Evolutionary conservation across 2,329 filamentous ascomycete species (phyloP).

Genomic region (Fusarium lateritium): DNA sequence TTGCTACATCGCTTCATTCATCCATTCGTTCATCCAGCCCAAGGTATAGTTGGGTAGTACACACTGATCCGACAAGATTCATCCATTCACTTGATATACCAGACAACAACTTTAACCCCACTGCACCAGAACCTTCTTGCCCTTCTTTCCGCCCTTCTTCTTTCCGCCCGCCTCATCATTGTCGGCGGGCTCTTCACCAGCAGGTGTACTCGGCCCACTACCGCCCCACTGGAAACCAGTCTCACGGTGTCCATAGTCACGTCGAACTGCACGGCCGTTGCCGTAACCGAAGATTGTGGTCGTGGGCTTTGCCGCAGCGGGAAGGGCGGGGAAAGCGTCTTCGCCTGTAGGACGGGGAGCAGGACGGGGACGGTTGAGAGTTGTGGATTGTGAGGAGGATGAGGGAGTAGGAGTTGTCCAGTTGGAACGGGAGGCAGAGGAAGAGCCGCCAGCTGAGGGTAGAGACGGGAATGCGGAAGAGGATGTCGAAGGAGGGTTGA

Average conservation of each 20-base stretch:
- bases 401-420: slow-evolving; percentile 48
- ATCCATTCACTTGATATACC: background rate
- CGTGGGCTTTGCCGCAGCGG: slow-evolving; percentile 78
- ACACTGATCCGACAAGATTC: background rate
- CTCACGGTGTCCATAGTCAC: slow-evolving; percentile 65
- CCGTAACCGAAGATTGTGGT: slow-evolving; percentile 76
- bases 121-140: slow-evolving; percentile 73
- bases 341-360: slow-evolving; percentile 52
- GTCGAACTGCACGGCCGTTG: slow-evolving; percentile 64
- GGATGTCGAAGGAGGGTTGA: slow-evolving; percentile 37
- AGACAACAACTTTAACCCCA: slow-evolving; percentile 65
- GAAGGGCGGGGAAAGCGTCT: slow-evolving; percentile 87
- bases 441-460: slow-evolving; percentile 48
- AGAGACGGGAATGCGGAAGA: slow-evolving; percentile 63
- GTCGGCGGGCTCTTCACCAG: slow-evolving; percentile 47
- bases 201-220: slow-evolving; percentile 44
- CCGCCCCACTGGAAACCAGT: slow-evolving; percentile 69
- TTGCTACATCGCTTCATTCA: slow-evolving; percentile 10
- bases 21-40: background rate
- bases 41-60: background rate
- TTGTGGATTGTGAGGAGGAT: slow-evolving; percentile 51
- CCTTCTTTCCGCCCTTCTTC: slow-evolving; percentile 72
- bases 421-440: slow-evolving; percentile 49
- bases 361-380: slow-evolving; percentile 37
- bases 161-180: slow-evolving; percentile 55